A percentile compares a stretch with the other conserved stretches of the same genome.
Conservation (phyloP, 345 rosid species). For the Salix viminalis region DNA sequence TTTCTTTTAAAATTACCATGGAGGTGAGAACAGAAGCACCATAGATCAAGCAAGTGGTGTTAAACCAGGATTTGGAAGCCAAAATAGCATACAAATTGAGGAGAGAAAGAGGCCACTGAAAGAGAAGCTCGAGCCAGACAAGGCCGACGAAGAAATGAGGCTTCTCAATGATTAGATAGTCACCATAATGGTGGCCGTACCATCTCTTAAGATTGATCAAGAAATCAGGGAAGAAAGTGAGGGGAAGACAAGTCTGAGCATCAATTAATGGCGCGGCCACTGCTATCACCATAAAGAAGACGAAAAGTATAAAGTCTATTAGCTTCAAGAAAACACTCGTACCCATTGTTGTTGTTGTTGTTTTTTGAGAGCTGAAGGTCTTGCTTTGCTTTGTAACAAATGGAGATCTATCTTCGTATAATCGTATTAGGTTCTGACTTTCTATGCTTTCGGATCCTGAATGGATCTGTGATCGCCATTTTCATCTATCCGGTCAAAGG, state of each 20-base stretch:
- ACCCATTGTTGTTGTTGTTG: not conserved
- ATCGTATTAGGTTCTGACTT: too few species aligned
- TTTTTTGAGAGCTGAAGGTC: too few species aligned
- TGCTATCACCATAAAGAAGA: slow-evolving; percentile 48
- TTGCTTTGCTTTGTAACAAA: too few species aligned
- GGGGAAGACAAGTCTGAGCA: slow-evolving; percentile 54
- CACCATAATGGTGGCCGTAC: slow-evolving; percentile 48
- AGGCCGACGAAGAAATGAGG: slow-evolving; percentile 72
- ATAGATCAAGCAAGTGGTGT: slow-evolving; percentile 66
- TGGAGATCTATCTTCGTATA: too few species aligned
- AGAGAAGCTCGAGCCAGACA: slow-evolving; percentile 61
- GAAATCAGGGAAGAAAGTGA: slow-evolving; percentile 40
- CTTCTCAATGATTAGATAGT: slow-evolving; percentile 58
- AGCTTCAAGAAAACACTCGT: slow-evolving; percentile 37
- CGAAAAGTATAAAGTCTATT: slow-evolving; percentile 52
- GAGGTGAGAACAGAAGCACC: slow-evolving; percentile 61
- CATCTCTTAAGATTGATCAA: slow-evolving; percentile 43
- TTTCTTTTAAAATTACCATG: slow-evolving; percentile 42
- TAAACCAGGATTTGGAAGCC: slow-evolving; percentile 58
- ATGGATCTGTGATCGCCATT: too few species aligned
- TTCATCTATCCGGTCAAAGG: too few species aligned
- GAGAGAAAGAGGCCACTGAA: slow-evolving; percentile 73
- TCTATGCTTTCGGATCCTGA: too few species aligned
- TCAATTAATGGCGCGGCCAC: slow-evolving; percentile 55
- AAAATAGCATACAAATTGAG: slow-evolving; percentile 49